These are phyloP conservation scores for Sugiyamaella chiloensis DNA, from an alignment of 805 yeast genomes.

Conservation along the genomic window DNA sequence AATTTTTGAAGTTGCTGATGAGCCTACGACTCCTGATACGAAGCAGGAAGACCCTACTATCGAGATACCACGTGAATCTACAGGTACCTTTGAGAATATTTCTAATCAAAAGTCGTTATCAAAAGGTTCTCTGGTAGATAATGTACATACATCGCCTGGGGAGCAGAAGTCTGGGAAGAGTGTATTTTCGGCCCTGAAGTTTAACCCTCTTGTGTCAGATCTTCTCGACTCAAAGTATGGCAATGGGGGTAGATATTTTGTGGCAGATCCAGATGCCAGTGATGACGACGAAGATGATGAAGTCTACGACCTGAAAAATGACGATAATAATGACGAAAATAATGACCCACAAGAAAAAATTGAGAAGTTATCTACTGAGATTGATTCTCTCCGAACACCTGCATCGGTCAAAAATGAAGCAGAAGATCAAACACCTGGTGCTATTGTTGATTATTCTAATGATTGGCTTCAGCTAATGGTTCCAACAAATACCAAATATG, in stretches of 20 bases:
- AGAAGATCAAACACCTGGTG: neutral
- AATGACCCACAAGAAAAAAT: neutral
- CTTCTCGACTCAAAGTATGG: conserved; percentile 83
- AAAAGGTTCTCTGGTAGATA: neutral
- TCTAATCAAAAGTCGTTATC: neutral
- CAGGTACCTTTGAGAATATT: neutral
- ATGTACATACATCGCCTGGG: neutral
- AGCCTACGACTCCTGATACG: neutral
- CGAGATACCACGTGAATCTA: neutral
- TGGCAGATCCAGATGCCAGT: conserved; percentile 31
- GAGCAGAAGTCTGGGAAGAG: conserved; percentile 38
- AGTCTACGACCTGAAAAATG: conserved; percentile 12
- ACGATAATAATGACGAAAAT: conserved; percentile 3
- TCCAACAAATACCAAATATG: neutral
- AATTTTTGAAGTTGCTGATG: neutral
- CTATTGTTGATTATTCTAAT: conserved; percentile 2
- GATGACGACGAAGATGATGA: conserved; percentile 25
- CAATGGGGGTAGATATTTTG: conserved; percentile 86
- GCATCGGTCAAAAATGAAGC: neutral
- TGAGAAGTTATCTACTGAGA: neutral
- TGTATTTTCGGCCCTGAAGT: conserved; percentile 75
- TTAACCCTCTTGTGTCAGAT: conserved; percentile 73
- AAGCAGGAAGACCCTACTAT: neutral
- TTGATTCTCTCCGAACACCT: neutral
- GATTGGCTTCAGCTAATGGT: conserved; percentile 7